Conservation (phyloP, 2,329 filamentous ascomycete genomes). For the Pseudocercospora crystallina region DNA sequence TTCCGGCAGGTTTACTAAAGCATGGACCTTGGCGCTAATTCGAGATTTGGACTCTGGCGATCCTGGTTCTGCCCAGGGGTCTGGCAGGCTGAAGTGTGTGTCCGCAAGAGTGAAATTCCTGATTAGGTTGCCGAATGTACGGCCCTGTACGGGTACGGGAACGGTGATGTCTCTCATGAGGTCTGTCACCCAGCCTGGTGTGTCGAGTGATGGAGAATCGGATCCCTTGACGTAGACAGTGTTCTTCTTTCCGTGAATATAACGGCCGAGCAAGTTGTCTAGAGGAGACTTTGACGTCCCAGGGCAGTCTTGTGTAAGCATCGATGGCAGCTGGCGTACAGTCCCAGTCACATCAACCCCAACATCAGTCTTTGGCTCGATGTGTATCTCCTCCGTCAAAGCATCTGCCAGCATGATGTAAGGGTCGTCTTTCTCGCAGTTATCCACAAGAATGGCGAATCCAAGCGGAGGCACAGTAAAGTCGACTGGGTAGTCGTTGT, state of each 20-base stretch:
- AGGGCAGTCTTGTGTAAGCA: conserved; percentile 72
- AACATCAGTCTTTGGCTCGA: conserved; percentile 68
- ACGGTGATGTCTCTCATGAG: conserved; percentile 79
- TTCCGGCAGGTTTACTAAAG: conserved; percentile 73
- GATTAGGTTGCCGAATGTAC: conserved; percentile 77
- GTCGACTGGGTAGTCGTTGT: conserved; percentile 76
- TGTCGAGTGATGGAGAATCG: conserved; percentile 60
- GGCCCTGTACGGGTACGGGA: conserved; percentile 79
- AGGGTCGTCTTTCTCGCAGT: conserved; percentile 69
- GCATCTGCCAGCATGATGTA: conserved; percentile 79
- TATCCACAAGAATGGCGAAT: conserved; percentile 82
- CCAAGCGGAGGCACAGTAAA: conserved; percentile 75
- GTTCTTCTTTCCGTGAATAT: conserved; percentile 75
- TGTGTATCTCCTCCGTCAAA: conserved; percentile 63
- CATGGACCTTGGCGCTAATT: conserved; percentile 80
- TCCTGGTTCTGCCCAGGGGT: conserved; percentile 73
- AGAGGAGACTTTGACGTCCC: conserved; percentile 76
- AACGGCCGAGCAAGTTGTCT: conserved; percentile 76
- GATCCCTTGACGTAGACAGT: conserved; percentile 83
- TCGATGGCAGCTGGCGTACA: conserved; percentile 70
- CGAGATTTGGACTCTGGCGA: conserved; percentile 71
- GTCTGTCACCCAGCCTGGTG: conserved; percentile 79
- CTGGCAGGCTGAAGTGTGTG: conserved; percentile 81
- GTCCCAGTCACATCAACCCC: conserved; percentile 69
- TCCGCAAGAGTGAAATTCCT: conserved; percentile 83